phyloP scores from a whole-genome alignment of 257 asterid genomes.

The Oldenlandia corymbosa region DNA sequence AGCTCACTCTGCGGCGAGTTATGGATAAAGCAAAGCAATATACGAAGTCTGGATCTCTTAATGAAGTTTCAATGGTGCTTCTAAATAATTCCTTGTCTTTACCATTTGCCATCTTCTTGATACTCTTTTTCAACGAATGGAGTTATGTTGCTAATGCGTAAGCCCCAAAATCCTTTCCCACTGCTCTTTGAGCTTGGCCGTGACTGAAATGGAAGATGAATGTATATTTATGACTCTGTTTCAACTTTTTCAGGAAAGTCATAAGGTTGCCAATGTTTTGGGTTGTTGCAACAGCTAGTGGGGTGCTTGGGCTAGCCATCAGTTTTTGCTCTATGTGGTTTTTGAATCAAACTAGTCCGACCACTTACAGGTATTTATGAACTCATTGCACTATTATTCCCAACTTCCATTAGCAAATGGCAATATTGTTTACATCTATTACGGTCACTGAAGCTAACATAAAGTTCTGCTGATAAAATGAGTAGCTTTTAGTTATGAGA shows the following conservation, averaged over 20 bases:
- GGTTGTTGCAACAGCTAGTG: conserved; percentile 48
- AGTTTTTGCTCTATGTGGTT: conserved; percentile 55
- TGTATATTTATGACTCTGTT: conserved; percentile 2
- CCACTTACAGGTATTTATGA: conserved; percentile 40
- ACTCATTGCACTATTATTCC: background rate
- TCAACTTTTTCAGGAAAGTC: conserved; percentile 28
- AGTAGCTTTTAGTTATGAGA: background rate
- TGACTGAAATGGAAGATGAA: background rate
- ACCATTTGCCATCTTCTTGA: conserved; percentile 43
- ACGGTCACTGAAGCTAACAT: background rate
- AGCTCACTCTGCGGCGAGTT: conserved; percentile 44
- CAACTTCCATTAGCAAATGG: background rate
- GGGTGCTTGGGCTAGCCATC: conserved; percentile 45
- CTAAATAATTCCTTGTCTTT: conserved; percentile 40
- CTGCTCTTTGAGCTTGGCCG: background rate
- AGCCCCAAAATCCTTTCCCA: background rate
- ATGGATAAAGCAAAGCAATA: conserved; percentile 49
- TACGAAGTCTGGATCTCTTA: conserved; percentile 46
- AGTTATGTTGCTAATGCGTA: conserved; percentile 32
- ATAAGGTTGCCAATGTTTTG: conserved; percentile 38
- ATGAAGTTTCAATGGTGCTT: conserved; percentile 50
- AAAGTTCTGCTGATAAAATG: background rate
- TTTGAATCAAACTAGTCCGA: conserved; percentile 43
- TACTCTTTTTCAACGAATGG: conserved; percentile 42
- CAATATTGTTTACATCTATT: background rate